phyloP scores from a whole-genome alignment of 78 protist genomes.

The Mastigamoeba balamuthi region DNA sequence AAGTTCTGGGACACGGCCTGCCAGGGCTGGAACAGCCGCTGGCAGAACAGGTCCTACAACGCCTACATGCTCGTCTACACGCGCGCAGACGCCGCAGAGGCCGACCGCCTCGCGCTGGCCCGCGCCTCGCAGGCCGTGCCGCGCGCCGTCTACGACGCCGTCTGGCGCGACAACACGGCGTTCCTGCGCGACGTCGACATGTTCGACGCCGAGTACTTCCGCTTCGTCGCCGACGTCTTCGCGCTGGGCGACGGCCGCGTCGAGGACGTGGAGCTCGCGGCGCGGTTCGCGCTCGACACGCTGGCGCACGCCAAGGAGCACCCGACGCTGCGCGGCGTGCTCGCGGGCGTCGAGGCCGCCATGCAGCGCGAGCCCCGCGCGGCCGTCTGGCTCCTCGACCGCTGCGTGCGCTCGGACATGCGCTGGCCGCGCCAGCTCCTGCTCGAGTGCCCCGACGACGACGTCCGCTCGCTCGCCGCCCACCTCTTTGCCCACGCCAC shows the following conservation, averaged over 20 bases:
- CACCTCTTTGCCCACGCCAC: background rate
- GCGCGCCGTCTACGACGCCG: background rate
- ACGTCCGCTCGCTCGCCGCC: slow-evolving; percentile 10
- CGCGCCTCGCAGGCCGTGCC: slow-evolving; percentile 34
- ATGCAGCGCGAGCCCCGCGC: background rate
- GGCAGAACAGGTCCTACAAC: slow-evolving; percentile 1
- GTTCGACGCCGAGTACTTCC: slow-evolving; percentile 46
- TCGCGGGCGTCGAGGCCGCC: background rate
- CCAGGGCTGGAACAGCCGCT: background rate
- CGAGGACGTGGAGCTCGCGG: slow-evolving; percentile 15
- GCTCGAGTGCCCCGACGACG: slow-evolving; percentile 15
- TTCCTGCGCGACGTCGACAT: slow-evolving; percentile 52
- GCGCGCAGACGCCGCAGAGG: slow-evolving; percentile 6
- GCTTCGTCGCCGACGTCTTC: slow-evolving; percentile 5
- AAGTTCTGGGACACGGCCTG: slow-evolving; percentile 3
- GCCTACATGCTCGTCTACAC: slow-evolving; percentile 63
- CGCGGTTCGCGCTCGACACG: slow-evolving; percentile 24
- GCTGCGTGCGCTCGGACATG: slow-evolving; percentile 3
- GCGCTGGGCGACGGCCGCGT: background rate
- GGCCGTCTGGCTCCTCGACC: slow-evolving; percentile 22
- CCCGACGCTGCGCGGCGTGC: background rate
- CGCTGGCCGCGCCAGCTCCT: slow-evolving; percentile 19
- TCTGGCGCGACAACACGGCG: slow-evolving; percentile 60
- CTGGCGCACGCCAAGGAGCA: slow-evolving; percentile 19
- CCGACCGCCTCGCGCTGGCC: background rate